Evolutionary conservation across 495 filamentous ascomycete species (phyloP).

Genomic region (Chaetomidium leptoderma): DNA sequence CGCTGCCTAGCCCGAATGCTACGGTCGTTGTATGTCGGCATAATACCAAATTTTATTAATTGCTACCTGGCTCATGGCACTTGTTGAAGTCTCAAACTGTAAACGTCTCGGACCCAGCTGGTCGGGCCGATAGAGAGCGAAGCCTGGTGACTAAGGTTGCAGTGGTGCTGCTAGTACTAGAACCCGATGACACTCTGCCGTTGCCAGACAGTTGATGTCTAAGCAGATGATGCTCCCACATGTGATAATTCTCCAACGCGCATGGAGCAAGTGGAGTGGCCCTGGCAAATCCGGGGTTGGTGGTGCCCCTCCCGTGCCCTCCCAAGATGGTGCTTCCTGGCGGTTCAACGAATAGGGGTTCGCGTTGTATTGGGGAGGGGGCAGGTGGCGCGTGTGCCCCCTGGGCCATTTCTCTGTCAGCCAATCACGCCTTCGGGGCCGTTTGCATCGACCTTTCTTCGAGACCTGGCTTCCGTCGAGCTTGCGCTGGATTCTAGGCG

Average conservation of each 20-base stretch:
- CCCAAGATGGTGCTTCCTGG: neutral
- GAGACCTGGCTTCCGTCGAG: neutral
- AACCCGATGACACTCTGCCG: too few relatives aligned
- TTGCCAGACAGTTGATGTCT: neutral
- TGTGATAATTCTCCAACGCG: neutral
- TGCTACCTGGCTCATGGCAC: neutral
- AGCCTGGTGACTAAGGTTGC: conserved; percentile 7
- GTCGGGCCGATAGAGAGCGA: conserved; percentile 3
- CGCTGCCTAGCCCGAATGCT: too few relatives aligned
- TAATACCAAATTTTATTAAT: neutral
- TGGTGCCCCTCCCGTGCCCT: too few relatives aligned
- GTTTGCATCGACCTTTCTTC: neutral
- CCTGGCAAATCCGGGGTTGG: conserved; percentile 1
- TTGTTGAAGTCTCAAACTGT: neutral
- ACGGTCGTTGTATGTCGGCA: too few relatives aligned
- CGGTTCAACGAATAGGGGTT: neutral
- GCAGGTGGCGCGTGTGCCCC: conserved; percentile 1
- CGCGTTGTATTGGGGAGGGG: neutral
- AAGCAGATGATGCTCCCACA: neutral
- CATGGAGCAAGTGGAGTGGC: neutral
- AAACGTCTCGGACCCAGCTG: neutral
- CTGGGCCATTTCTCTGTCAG: neutral
- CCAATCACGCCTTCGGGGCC: neutral
- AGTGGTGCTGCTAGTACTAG: neutral
- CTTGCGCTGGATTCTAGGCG: neutral